Base-by-base conservation (phyloP, 169 alveolate genomes). In the Theileria annulata region DNA sequence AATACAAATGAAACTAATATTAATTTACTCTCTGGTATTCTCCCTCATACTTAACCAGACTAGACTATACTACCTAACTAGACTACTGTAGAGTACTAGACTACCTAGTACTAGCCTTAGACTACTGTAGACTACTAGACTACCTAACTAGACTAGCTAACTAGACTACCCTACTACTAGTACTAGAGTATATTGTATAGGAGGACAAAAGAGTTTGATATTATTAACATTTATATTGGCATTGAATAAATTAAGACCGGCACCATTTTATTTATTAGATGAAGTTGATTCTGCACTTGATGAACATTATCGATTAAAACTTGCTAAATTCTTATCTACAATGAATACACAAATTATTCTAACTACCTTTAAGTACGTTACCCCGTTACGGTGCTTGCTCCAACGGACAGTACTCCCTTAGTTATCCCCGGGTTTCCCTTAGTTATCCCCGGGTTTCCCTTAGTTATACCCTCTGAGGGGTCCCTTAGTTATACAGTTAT, bases 271-370 rank as follows among this genome's bases (percentile, higher is more conserved):
- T 30, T 78, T 88, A 48, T 59, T 88, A 19, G 94, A 88, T 48
- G 94, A 88, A 68, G 72, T 88, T 48, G 94, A 88, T 59, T 92
- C 94, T 15, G 94, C 94, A 19, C 80, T 88, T 25, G 94, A 88
- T 49, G 94, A 88, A 42, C 76, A 71, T 13, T 88, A 88, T 54
- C 85, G 92, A 15, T 54, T 30, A 23, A 83, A 73, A 37, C 74
- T 83, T 8, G 60, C 90, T 5, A 59, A 37, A 0, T 74, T 83
- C 6, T 28, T 83, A 71, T 62, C 79, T 37, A 23, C 47, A 5
- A 68, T 69, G n/a, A 83, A 83, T n/a, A 63, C 85, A 19, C 90
- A 83, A 75, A 62, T 75, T 28, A 70, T 83, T 19, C 56, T 75
- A 4, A 83, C 90, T 9, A 83, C 87, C 28, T 76, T 76, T 73